These are phyloP conservation scores for Coemansia sp. DNA, from an alignment of 192 early-diverging fungal genomes.

Conservation along the genomic window DNA sequence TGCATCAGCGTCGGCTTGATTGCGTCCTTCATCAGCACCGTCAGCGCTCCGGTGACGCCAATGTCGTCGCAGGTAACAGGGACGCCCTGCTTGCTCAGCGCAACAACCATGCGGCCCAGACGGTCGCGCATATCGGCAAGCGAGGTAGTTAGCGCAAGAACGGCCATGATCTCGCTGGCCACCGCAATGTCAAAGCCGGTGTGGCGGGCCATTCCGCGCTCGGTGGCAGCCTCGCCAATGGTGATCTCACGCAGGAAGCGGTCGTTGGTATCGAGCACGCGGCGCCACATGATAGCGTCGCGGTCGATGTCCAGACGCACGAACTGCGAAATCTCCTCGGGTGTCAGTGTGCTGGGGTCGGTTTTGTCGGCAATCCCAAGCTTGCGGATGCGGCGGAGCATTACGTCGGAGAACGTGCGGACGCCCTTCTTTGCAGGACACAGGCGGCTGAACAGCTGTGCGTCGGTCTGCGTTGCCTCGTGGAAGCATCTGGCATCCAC, in stretches of 20 bases:
- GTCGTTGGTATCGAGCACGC: conserved; percentile 96
- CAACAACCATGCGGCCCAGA: conserved; percentile 94
- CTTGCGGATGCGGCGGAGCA: conserved; percentile 73
- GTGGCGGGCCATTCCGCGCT: conserved; percentile 81
- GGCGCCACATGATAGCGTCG: conserved; percentile 94
- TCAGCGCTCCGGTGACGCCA: conserved; percentile 91
- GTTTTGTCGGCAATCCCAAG: conserved; percentile 79
- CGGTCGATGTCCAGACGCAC: conserved; percentile 94
- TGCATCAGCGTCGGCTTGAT: conserved; percentile 99
- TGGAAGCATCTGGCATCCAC: conserved; percentile 99
- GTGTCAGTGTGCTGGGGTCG: conserved; percentile 74
- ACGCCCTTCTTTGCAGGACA: conserved; percentile 86
- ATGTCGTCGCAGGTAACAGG: conserved; percentile 96
- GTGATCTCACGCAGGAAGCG: conserved; percentile 91
- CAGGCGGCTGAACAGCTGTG: conserved; percentile 85
- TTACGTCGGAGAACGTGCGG: conserved; percentile 80
- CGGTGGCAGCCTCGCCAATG: conserved; percentile 84
- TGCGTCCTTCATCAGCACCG: conserved; percentile 98
- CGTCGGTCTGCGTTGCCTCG: conserved; percentile 72
- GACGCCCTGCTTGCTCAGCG: conserved; percentile 73
- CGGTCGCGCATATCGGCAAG: conserved; percentile 91
- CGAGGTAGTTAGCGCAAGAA: conserved; percentile 89
- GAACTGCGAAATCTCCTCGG: conserved; percentile 77
- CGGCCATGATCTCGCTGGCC: conserved; percentile 98
- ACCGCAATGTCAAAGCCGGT: conserved; percentile 99